phyloP scores from a whole-genome alignment of 257 asterid species.

The Solanum okadae region DNA sequence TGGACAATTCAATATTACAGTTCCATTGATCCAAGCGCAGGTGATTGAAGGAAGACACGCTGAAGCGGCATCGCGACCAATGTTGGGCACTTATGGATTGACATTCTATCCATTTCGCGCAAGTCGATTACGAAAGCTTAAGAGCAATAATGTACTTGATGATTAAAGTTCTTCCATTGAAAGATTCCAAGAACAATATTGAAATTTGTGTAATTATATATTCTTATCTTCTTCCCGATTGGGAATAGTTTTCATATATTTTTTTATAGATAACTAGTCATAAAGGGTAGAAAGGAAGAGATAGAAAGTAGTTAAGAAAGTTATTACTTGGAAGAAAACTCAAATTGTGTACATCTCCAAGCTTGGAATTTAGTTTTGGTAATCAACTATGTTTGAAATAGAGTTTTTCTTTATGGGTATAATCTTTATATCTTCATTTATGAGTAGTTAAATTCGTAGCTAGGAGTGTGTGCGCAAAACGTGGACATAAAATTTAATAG shows the following conservation, averaged over 20 bases:
- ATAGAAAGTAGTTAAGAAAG: not conserved
- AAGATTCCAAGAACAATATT: not conserved
- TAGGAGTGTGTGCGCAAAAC: not conserved
- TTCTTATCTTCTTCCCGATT: not conserved
- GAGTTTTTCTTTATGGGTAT: not conserved
- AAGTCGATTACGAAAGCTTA: not conserved
- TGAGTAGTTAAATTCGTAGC: not conserved
- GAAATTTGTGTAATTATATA: not conserved
- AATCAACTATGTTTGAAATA: not conserved
- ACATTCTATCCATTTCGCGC: not conserved
- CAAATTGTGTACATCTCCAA: not conserved
- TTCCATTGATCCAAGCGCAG: not conserved
- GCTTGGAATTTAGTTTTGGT: not conserved
- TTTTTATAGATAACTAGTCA: too few species aligned
- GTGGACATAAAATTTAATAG: not conserved
- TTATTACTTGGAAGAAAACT: not conserved
- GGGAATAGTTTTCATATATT: not conserved
- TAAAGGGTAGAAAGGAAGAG: not conserved
- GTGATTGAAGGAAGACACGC: not conserved
- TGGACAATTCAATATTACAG: too few species aligned
- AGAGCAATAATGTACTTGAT: not conserved
- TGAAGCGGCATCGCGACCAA: not conserved
- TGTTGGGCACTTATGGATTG: not conserved
- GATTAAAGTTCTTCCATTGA: not conserved
- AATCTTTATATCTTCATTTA: too few species aligned